A percentile compares a stretch with the other conserved stretches of the same genome.
Evolutionary conservation across 495 filamentous ascomycete genomes (phyloP).

Genomic region (Penicillium psychrofluorescens): DNA sequence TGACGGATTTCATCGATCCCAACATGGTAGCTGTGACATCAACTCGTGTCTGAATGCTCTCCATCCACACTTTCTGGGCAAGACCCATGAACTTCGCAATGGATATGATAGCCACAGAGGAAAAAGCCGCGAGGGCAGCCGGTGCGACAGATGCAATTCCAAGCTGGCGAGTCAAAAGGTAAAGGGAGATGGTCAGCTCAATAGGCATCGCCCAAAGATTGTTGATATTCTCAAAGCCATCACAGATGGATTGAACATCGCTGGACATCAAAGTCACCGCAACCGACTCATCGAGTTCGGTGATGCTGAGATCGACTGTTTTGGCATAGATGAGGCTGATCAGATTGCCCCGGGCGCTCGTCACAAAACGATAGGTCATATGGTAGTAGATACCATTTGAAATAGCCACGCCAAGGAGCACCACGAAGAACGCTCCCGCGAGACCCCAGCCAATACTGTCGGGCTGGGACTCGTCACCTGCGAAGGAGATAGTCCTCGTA

Average conservation of each 20-base stretch:
- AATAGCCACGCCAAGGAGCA: not conserved
- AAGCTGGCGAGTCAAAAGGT: conserved; percentile 42
- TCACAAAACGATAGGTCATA: conserved; percentile 39
- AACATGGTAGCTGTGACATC: conserved; percentile 26
- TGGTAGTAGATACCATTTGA: conserved; percentile 44
- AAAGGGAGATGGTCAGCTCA: conserved; percentile 46
- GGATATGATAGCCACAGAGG: not conserved
- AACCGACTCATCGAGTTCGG: conserved; percentile 33
- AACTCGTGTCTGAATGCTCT: conserved; percentile 11
- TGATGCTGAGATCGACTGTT: conserved; percentile 30
- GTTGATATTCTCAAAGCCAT: conserved; percentile 30
- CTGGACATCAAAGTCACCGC: conserved; percentile 51
- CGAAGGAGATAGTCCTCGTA: too few species aligned
- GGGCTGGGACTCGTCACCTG: too few species aligned
- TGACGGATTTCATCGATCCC: conserved; percentile 38
- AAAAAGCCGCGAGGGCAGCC: not conserved
- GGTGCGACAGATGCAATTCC: conserved; percentile 26
- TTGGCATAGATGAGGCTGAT: conserved; percentile 42
- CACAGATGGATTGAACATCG: conserved; percentile 38
- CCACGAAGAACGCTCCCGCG: too few species aligned
- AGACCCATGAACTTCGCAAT: conserved; percentile 1
- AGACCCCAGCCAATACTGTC: too few species aligned
- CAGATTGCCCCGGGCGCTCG: conserved; percentile 46
- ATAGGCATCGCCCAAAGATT: conserved; percentile 44
- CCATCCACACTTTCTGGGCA: conserved; percentile 13